These are phyloP conservation scores for Vaccinium darrowii DNA, from an alignment of 148 eudicot species.

Conservation along the genomic window DNA sequence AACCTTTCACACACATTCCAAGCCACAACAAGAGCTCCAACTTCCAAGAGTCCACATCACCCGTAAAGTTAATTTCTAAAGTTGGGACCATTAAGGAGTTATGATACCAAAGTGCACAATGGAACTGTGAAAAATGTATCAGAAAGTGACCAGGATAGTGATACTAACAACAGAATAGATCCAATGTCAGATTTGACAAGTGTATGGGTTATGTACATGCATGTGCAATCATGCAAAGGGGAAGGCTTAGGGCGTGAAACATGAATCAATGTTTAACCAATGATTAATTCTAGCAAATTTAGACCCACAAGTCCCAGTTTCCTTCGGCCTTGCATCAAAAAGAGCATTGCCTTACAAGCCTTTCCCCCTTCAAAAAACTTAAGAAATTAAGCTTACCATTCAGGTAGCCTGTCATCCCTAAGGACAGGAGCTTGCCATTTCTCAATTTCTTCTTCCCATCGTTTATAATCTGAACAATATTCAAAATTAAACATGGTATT, in stretches of 20 bases:
- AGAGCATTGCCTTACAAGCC: neutral
- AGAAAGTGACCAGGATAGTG: neutral
- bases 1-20: neutral
- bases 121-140: neutral
- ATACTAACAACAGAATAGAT: neutral
- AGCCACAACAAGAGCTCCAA: neutral
- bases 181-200: neutral
- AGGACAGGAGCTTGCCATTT: constrained; percentile 96
- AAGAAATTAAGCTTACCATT: constrained; percentile 58
- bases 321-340: neutral
- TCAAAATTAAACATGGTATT: constrained; percentile 2
- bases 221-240: neutral
- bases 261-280: neutral
- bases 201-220: neutral
- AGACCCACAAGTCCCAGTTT: neutral
- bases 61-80: neutral
- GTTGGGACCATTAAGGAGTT: neutral
- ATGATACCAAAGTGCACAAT: neutral
- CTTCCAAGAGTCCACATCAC: neutral
- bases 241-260: neutral
- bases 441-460: constrained; percentile 99
- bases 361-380: neutral
- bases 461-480: constrained; percentile 67
- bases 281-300: neutral
- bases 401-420: constrained; percentile 77